Conservation (phyloP, 306 rosid genomes). For the Cicer cuneatum region DNA sequence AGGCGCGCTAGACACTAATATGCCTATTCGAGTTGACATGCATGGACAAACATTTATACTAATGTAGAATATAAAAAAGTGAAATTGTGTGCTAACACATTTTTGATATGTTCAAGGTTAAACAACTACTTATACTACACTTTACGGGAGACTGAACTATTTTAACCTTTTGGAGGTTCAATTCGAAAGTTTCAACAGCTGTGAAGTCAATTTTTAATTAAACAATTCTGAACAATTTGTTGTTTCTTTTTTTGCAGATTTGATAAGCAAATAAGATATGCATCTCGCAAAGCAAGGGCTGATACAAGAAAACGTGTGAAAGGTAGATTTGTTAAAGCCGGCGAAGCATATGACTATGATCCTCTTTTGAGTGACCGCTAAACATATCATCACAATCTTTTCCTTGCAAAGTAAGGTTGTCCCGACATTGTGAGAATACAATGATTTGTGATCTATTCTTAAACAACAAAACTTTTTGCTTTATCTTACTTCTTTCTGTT, state of each 20-base stretch:
- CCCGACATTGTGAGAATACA: constrained; percentile 29
- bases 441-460: constrained; percentile 35
- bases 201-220: too few species aligned
- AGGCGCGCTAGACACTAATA: too few species aligned
- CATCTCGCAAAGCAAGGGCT: constrained; percentile 91
- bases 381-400: constrained; percentile 37
- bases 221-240: too few species aligned
- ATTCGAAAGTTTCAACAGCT: too few species aligned
- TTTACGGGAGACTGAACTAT: too few species aligned
- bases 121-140: background rate
- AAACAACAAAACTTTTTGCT: background rate
- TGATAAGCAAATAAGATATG: constrained; percentile 94
- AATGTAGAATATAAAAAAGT: background rate
- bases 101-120: constrained; percentile 4
- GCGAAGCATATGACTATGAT: constrained; percentile 80
- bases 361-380: constrained; percentile 58
- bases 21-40: background rate
- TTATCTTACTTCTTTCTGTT: too few species aligned
- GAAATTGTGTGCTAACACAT: background rate
- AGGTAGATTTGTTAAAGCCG: constrained; percentile 88
- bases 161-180: too few species aligned
- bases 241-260: constrained; percentile 60
- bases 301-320: constrained; percentile 90
- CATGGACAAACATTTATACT: too few species aligned
- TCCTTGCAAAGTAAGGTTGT: constrained; percentile 47